Base-by-base conservation (phyloP, 345 rosid species). In the Microthlaspi erraticum region DNA sequence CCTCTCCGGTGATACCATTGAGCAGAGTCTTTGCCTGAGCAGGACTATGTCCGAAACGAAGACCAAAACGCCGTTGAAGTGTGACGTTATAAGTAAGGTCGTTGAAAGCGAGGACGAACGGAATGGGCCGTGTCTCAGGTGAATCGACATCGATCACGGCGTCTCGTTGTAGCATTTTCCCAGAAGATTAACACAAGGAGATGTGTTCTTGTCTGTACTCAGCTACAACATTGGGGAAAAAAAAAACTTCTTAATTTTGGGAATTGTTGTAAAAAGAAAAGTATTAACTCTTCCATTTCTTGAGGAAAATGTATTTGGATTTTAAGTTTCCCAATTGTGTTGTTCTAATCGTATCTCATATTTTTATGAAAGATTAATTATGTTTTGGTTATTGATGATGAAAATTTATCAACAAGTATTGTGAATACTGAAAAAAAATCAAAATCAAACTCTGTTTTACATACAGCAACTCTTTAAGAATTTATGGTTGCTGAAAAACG, bases 1-100 rank as follows among this genome's bases (percentile, higher is more conserved):
- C 88, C 75, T 85, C 90, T 11, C 95, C 96, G 3, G 95, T 85
- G 66, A 89, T 83, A 34, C 86, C 93, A 50, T 88, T 67, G 9
- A 74, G 73, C 20, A 74, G 33, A 10, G 78, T 74, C 58, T 72
- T 64, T 37, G 38, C 42, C 20, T 64, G 72, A 66, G 61, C 31
- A 50, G 60, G 66, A 39, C 55, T 58, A 57, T 60, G 46, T 41
- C 67, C 58, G 4, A 64, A 57, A 34, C 79, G 58, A 55, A 79
- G 32, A 5, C 67, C 6, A 57, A 88, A 60, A 71, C 80, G 60
- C 13, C 36, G 52, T 49, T 14, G 52, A 73, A 65, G 66, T 48
- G 53, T 66, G 55, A 66, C 44, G 7, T 41, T 59, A 58, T 73
- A 73, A 2, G 61, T 50, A 6, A 73, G 77, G 23, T 73, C 67